Evolutionary conservation across 2,329 filamentous ascomycete genomes (phyloP).

Genomic region (Exophiala bonariae): DNA sequence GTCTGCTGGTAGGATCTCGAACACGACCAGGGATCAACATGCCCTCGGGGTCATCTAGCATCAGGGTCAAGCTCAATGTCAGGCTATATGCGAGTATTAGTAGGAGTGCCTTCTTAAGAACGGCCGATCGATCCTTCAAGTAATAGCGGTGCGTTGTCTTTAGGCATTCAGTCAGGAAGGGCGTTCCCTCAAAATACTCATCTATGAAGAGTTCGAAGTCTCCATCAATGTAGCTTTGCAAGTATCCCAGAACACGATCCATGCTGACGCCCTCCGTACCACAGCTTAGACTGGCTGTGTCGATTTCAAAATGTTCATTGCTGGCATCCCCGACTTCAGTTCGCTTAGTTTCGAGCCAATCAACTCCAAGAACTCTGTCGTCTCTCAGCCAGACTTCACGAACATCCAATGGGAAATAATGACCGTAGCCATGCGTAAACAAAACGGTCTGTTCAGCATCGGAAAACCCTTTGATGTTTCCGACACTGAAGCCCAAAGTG

Average conservation of each 20-base stretch:
- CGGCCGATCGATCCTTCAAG: constrained; percentile 79
- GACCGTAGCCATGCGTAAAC: constrained; percentile 95
- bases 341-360: constrained; percentile 96
- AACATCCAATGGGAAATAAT: constrained; percentile 87
- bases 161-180: constrained; percentile 91
- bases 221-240: constrained; percentile 90
- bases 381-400: constrained; percentile 91
- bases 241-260: constrained; percentile 78
- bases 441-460: constrained; percentile 68
- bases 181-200: constrained; percentile 93
- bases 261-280: constrained; percentile 84
- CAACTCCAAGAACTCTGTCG: constrained; percentile 86
- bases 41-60: constrained; percentile 83
- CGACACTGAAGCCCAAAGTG: constrained; percentile 81
- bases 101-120: constrained; percentile 94
- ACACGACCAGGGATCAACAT: constrained; percentile 78
- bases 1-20: constrained; percentile 81
- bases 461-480: constrained; percentile 87
- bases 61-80: constrained; percentile 90
- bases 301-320: constrained; percentile 69
- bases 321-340: too few relatives aligned
- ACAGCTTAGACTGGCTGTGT: constrained; percentile 84
- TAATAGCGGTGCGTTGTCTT: constrained; percentile 96
- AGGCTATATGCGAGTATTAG: constrained; percentile 94
- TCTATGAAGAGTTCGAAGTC: constrained; percentile 95